These are phyloP conservation scores for Petunia secreta DNA, from an alignment of 257 asterid genomes.

Conservation along the genomic window DNA sequence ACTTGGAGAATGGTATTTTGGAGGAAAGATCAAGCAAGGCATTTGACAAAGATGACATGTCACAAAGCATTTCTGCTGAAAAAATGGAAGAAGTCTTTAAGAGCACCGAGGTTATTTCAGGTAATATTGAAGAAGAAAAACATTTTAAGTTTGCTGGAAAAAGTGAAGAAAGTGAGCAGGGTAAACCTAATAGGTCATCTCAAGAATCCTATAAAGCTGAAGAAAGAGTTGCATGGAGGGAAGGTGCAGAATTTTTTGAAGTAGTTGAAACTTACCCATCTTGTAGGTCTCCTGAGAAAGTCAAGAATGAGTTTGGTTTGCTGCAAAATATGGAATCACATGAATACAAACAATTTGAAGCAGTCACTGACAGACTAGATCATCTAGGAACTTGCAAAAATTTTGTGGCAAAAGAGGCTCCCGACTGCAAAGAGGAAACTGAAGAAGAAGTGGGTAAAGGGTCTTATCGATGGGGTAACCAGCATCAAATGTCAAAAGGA, in stretches of 20 bases:
- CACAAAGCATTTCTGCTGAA: constrained; percentile 35
- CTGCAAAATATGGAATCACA: constrained; percentile 35
- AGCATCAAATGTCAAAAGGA: constrained; percentile 36
- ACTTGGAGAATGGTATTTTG: constrained; percentile 31
- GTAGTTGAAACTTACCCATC: constrained; percentile 54
- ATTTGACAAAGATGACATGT: constrained; percentile 38
- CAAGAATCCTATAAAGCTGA: constrained; percentile 31
- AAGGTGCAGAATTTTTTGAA: constrained; percentile 66
- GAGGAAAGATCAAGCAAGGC: constrained; percentile 44
- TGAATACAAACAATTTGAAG: constrained; percentile 29
- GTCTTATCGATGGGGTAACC: constrained; percentile 29
- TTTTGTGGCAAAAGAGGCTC: constrained; percentile 39
- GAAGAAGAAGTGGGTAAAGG: constrained; percentile 36
- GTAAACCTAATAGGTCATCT: constrained; percentile 30
- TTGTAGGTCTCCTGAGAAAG: constrained; percentile 35
- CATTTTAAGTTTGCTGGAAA: constrained; percentile 34
- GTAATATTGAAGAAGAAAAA: constrained; percentile 34
- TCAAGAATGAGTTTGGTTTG: constrained; percentile 32
- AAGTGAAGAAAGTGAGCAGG: constrained; percentile 29
- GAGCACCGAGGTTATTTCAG: constrained; percentile 36
- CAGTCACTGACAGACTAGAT: constrained; percentile 35
- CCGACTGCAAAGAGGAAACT: constrained; percentile 38
- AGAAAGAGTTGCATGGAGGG: constrained; percentile 66
- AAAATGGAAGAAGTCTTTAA: constrained; percentile 38
- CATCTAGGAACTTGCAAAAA: constrained; percentile 37